Conservation (phyloP, 768 basidiomycete genomes). For the Lentinus tigrinus region DNA sequence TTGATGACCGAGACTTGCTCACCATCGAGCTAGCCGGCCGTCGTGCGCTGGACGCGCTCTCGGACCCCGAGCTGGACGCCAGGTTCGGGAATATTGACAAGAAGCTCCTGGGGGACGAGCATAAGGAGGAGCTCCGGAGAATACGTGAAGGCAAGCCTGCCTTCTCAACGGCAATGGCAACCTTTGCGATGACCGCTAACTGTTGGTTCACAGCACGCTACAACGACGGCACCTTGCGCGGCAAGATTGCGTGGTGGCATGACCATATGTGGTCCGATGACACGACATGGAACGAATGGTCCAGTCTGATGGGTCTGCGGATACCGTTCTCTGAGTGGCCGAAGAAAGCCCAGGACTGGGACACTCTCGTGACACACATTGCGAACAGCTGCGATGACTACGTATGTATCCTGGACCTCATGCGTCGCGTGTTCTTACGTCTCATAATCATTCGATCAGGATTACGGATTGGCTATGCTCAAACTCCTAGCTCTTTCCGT, state of each 20-base stretch:
- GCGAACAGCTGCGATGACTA: background rate
- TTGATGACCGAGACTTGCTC: background rate
- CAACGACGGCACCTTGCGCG: background rate
- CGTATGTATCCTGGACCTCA: background rate
- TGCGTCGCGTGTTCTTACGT: no score
- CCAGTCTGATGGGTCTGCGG: background rate
- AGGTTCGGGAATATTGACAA: background rate
- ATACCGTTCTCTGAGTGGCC: no score
- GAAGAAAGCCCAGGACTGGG: background rate
- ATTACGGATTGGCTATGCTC: background rate
- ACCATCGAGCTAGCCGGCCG: background rate
- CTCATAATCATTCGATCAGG: no score
- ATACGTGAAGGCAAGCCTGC: no score
- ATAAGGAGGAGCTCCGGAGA: no score
- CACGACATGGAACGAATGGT: background rate
- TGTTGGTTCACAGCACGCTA: background rate
- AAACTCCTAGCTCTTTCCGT: background rate
- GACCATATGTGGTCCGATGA: background rate
- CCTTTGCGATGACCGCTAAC: background rate
- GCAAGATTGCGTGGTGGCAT: background rate
- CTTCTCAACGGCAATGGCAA: no score
- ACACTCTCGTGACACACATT: background rate
- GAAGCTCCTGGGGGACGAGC: background rate
- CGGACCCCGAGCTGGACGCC: background rate
- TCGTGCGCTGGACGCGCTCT: no score